These are phyloP conservation scores for Penicillium capsulatum DNA, from an alignment of 2,329 filamentous ascomycete genomes.

Conservation along the genomic window DNA sequence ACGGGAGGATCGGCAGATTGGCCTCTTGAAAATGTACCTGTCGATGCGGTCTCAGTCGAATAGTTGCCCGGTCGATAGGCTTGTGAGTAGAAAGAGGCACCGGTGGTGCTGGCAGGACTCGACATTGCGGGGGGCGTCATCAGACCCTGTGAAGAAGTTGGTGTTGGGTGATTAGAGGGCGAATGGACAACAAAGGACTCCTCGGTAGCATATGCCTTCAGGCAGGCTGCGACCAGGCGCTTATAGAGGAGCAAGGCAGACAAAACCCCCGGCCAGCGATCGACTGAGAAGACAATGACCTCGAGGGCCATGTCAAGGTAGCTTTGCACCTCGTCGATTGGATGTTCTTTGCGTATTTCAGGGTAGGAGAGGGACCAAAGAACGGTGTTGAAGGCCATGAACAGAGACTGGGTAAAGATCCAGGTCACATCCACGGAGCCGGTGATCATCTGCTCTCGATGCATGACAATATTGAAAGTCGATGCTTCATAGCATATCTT, in stretches of 20 bases:
- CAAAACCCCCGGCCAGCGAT: conserved; percentile 86
- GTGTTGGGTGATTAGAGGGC: conserved; percentile 43
- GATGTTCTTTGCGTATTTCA: conserved; percentile 69
- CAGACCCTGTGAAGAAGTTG: conserved; percentile 38
- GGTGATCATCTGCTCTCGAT: conserved; percentile 72
- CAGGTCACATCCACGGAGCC: conserved; percentile 81
- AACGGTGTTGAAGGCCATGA: conserved; percentile 86
- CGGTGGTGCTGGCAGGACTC: conserved; percentile 40
- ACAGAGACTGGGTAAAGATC: conserved; percentile 85
- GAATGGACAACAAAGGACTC: conserved; percentile 50
- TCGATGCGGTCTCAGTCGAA: conserved; percentile 28
- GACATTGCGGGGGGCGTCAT: conserved; percentile 39
- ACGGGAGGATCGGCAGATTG: conserved; percentile 32
- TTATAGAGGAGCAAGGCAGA: conserved; percentile 80
- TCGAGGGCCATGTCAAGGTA: conserved; percentile 72
- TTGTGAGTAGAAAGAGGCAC: conserved; percentile 35
- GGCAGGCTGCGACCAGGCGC: conserved; percentile 78
- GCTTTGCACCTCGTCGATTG: conserved; percentile 69
- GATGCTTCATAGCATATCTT: conserved; percentile 78
- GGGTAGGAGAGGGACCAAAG: conserved; percentile 88
- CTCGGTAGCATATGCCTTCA: conserved; percentile 75
- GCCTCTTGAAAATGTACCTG: conserved; percentile 33
- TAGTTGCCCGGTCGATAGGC: conserved; percentile 26
- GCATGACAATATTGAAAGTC: conserved; percentile 74
- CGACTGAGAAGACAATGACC: conserved; percentile 72